These are phyloP conservation scores for Diaporthe vexans DNA, from an alignment of 2,329 filamentous ascomycete genomes.

Conservation along the genomic window DNA sequence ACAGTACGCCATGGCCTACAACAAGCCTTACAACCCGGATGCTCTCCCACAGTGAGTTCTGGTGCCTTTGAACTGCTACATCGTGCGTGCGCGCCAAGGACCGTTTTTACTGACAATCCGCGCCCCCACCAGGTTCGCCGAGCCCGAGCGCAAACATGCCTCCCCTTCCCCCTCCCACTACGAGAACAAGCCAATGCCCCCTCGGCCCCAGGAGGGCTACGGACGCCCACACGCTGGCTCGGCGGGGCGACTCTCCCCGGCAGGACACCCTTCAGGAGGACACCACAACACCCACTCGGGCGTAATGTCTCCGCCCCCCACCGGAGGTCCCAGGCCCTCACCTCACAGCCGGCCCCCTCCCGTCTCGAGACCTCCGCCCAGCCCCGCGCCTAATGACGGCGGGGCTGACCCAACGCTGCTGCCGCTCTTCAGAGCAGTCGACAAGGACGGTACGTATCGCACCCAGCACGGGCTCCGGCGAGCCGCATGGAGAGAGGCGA, in stretches of 20 bases:
- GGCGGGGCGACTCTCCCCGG: conserved; percentile 30
- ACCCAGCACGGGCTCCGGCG: background rate
- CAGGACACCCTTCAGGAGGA: conserved; percentile 38
- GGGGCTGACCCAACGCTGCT: conserved; percentile 80
- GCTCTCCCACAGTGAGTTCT: conserved; percentile 85
- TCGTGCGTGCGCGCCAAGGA: background rate
- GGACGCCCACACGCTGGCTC: conserved; percentile 35
- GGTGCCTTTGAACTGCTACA: no score
- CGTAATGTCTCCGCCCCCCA: conserved; percentile 66
- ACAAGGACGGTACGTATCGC: conserved; percentile 77
- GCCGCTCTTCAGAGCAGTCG: conserved; percentile 90
- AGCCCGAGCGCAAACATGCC: conserved; percentile 59
- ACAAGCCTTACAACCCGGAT: conserved; percentile 92
- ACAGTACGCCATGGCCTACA: conserved; percentile 88
- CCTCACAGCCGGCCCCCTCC: conserved; percentile 66
- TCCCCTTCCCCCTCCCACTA: conserved; percentile 56
- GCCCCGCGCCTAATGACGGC: conserved; percentile 65
- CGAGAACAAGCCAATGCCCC: conserved; percentile 63
- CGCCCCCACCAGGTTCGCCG: conserved; percentile 59
- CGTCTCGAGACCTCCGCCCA: conserved; percentile 74
- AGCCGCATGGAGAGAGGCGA: no score
- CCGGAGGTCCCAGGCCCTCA: conserved; percentile 57
- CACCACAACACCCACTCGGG: conserved; percentile 35
- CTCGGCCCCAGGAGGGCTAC: conserved; percentile 52
- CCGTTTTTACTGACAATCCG: conserved; percentile 33